Percentiles rank a stretch among this genome's conserved stretches.
Evolutionary conservation across 2,329 filamentous ascomycete genomes (phyloP).

Genomic region (Neonectria sp.): DNA sequence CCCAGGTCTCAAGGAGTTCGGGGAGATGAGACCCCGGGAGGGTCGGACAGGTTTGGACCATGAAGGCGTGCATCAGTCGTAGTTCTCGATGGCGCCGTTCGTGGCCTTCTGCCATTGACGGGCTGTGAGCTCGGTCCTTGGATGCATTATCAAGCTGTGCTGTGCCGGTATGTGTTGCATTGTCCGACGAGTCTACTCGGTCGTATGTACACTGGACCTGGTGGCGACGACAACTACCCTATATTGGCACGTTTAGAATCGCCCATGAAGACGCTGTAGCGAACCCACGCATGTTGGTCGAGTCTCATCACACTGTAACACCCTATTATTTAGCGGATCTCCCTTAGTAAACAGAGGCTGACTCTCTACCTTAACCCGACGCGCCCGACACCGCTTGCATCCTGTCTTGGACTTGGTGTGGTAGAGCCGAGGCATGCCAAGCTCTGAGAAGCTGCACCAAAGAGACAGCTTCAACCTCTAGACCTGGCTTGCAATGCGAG

Average conservation of each 20-base stretch:
- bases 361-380: conserved; percentile 45
- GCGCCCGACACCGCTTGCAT: conserved; percentile 45
- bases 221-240: conserved; percentile 42
- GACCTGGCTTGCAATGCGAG: not conserved
- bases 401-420: conserved; percentile 51
- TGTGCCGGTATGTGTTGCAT: not conserved
- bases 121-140: not conserved
- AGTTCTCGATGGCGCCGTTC: conserved; percentile 42
- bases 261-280: not conserved
- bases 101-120: conserved; percentile 30
- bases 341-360: not conserved
- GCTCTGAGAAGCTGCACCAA: not conserved
- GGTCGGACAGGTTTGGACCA: conserved; percentile 33
- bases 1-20: conserved; percentile 37
- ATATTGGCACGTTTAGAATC: not conserved
- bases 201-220: conserved; percentile 40
- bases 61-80: conserved; percentile 42
- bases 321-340: not conserved
- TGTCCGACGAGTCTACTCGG: conserved; percentile 22
- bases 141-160: not conserved
- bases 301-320: conserved; percentile 38
- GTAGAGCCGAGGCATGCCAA: conserved; percentile 44
- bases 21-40: conserved; percentile 38
- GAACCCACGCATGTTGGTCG: conserved; percentile 42
- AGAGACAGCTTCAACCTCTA: not conserved